Evolutionary conservation across 2,329 filamentous ascomycete genomes (phyloP), one percentile per base, ranked within the genome.

Genomic region (Epichloe aotearoae): DNA sequence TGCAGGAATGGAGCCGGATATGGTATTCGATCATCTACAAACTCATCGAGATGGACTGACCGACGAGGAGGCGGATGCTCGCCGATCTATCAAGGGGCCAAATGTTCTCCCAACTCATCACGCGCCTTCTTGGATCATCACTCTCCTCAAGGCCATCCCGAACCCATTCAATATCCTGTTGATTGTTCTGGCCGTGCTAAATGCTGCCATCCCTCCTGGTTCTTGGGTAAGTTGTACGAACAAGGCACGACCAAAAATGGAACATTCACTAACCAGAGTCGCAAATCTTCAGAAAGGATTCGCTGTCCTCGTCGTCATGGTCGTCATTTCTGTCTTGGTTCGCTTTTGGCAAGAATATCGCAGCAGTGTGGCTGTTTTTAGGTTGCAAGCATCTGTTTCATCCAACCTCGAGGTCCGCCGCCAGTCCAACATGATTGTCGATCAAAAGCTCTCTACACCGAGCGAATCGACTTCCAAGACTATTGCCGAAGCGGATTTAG

Each of bases 321-420:
- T 62, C 17, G 7, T 48, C 38, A 55, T 62, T 23, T 62, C 60
- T 5, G 55, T 58, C n/a, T 11, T 51, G n/a, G 59, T 61, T 5
- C 58, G 60, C 17, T 62, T 62, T 42, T 61, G 60, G 60, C 60
- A 62, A 33, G 60, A 62, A 33, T 61, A 62, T 26, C 55, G 57
- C 19, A 62, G 60, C 52, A 57, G 56, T 17, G 42, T 62, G 4
- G 57, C 58, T 14, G 57, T 62, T 37, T 60, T 59, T 38, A 54
- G 53, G 30, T 55, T 62, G 3, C 57, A 61, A 47, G 56, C 55
- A 33, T 60, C 60, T n/a, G 53, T 62, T 26, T 55, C 56, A 14
- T 55, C 52, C n/a, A 53, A 54, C 19, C 53, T 56, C 17, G 52
- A 52, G 17, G 57, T 59, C 15, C 56, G 54, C 44, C 58, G 59